A percentile compares a stretch with the other conserved stretches of the same genome.
These are phyloP conservation scores for Camelina hispida DNA, from an alignment of 345 rosid species.

Conservation along the genomic window DNA sequence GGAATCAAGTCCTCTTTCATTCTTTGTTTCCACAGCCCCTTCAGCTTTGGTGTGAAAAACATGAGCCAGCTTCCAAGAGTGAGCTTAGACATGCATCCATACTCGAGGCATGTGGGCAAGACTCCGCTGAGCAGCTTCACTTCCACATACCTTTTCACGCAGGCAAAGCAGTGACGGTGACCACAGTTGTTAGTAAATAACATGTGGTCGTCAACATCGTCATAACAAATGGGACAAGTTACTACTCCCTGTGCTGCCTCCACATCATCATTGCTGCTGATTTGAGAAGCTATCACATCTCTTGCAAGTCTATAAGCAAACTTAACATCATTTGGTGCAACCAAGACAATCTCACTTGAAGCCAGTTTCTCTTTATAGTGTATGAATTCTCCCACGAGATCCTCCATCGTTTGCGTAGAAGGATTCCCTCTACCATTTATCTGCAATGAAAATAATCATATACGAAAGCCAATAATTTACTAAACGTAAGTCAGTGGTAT, in stretches of 20 bases:
- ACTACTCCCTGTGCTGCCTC: constrained; percentile 42
- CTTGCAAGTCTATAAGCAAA: constrained; percentile 64
- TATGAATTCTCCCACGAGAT: constrained; percentile 31
- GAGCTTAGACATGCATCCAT: constrained; percentile 60
- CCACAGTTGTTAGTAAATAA: constrained; percentile 62
- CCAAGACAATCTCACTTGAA: constrained; percentile 26
- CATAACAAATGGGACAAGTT: constrained; percentile 65
- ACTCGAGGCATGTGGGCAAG: constrained; percentile 63
- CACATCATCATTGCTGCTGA: neutral
- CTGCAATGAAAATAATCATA: neutral
- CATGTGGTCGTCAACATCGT: constrained; percentile 44
- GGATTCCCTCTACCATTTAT: constrained; percentile 2
- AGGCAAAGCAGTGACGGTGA: constrained; percentile 67
- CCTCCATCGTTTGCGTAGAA: constrained; percentile 24
- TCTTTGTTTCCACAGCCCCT: constrained; percentile 53
- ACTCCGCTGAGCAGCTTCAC: constrained; percentile 62
- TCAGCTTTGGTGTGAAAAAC: constrained; percentile 58
- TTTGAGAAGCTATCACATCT: constrained; percentile 62
- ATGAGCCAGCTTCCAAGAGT: constrained; percentile 53
- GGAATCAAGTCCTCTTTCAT: constrained; percentile 68
- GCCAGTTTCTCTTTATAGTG: neutral
- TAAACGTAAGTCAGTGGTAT: too few species aligned
- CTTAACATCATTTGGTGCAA: constrained; percentile 48
- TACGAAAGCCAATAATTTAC: too few species aligned
- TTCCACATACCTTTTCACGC: constrained; percentile 72